Percentiles rank a stretch among this genome's conserved stretches.
These are phyloP conservation scores for Dacryopinax spathularia DNA, from an alignment of 768 basidiomycete species.

Conservation along the genomic window DNA sequence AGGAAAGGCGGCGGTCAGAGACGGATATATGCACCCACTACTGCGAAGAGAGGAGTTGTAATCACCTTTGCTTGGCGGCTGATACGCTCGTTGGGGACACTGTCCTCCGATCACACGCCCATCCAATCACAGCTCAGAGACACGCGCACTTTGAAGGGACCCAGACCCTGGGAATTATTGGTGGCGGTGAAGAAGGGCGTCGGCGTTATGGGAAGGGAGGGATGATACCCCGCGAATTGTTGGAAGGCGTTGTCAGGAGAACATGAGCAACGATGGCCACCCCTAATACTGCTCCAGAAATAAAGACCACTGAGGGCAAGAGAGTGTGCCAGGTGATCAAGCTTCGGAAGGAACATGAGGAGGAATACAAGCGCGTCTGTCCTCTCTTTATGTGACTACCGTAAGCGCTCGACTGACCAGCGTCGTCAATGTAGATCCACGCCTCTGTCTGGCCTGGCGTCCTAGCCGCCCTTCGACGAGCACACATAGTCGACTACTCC, in stretches of 20 bases:
- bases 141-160: no score
- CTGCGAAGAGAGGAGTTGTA: no score
- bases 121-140: no score
- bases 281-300: neutral
- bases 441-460: slow-evolving; percentile 55
- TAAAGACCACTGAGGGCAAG: slow-evolving; percentile 19
- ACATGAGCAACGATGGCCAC: no score
- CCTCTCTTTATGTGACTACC: neutral
- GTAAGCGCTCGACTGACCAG: slow-evolving; percentile 8
- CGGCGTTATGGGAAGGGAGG: no score
- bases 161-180: no score
- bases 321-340: slow-evolving; percentile 63
- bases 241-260: no score
- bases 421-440: slow-evolving; percentile 31
- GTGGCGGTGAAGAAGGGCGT: no score
- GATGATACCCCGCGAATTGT: no score
- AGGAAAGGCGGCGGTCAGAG: neutral
- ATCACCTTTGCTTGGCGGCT: neutral
- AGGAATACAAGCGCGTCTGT: slow-evolving; percentile 26
- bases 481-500: slow-evolving; percentile 61
- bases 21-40: no score
- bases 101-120: no score
- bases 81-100: neutral
- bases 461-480: slow-evolving; percentile 43
- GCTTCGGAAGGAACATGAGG: slow-evolving; percentile 29